A percentile compares a stretch with the other conserved stretches of the same genome.
Conservation (phyloP, 495 filamentous ascomycete genomes). For the Podospora bellae-mahoneyi region DNA sequence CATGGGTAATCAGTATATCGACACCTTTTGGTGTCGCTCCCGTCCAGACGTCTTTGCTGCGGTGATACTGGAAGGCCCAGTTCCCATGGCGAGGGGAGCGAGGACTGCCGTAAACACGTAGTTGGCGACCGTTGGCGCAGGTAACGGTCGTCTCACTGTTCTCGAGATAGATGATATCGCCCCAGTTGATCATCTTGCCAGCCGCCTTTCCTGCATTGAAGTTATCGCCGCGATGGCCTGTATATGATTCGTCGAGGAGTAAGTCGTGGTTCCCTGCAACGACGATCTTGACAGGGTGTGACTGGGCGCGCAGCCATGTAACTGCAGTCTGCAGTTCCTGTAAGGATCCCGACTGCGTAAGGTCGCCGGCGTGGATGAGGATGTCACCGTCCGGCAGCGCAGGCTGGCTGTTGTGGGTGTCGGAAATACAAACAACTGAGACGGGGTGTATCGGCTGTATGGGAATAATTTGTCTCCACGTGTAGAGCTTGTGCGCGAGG, state of each 20-base stretch:
- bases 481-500: slow-evolving; percentile 20
- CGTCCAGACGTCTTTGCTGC: slow-evolving; percentile 24
- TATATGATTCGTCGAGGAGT: slow-evolving; percentile 22
- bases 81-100: slow-evolving; percentile 31
- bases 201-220: not conserved
- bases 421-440: slow-evolving; percentile 73
- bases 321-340: slow-evolving; percentile 64
- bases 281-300: slow-evolving; percentile 67
- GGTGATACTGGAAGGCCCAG: slow-evolving; percentile 32
- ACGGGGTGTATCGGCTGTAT: slow-evolving; percentile 7
- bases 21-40: slow-evolving; percentile 52
- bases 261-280: slow-evolving; percentile 62
- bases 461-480: slow-evolving; percentile 8
- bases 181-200: slow-evolving; percentile 33
- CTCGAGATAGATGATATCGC: slow-evolving; percentile 47
- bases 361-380: slow-evolving; percentile 85
- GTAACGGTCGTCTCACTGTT: slow-evolving; percentile 34
- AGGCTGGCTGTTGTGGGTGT: slow-evolving; percentile 70
- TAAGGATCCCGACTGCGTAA: slow-evolving; percentile 72
- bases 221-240: slow-evolving; percentile 7
- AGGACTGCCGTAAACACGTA: slow-evolving; percentile 43
- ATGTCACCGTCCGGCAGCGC: slow-evolving; percentile 73
- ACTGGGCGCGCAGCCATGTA: slow-evolving; percentile 64
- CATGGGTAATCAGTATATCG: slow-evolving; percentile 75
- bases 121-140: slow-evolving; percentile 32